Base-by-base conservation (phyloP, 2,329 filamentous ascomycete genomes). In the Aspergillus jensenii region DNA sequence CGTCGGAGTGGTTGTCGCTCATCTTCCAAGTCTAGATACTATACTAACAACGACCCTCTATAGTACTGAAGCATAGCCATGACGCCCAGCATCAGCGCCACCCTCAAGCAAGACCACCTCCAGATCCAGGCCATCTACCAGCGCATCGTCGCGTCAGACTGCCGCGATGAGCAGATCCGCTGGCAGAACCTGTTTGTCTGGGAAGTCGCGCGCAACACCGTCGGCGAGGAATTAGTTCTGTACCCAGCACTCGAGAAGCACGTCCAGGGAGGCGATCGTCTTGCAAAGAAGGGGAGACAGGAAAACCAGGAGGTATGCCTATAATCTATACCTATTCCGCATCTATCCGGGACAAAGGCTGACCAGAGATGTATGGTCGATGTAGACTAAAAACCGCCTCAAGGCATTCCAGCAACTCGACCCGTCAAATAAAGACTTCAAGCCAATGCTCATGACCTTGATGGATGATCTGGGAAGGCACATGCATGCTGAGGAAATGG, bases 241-340 rank as follows among this genome's bases (percentile, higher is more conserved):
- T 84, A 84, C 59, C 82, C 82, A 0, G 79, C 78, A 0, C 71
- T 84, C n/a, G 81, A 83, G 65, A 78, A 80, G 58, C 67, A 81
- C 47, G 56, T 84, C 6, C 65, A 68, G 0, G 27, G 35, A 0
- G 81, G 81, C 33, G 70, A 73, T 21, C 55, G 65, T 0, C 67
- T 82, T 59, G 80, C 81, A 0, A 74, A 80, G 6, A 74, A 76
- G 40, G 78, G 82, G 62, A 74, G 81, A 4, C 60, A 69, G 2
- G 75, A 81, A 59, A 79, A 82, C 55, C 77, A 79, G 37, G 56
- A 17, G 1, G 64, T 66, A 27, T 9, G 6, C 14, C 33, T 6
- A 8, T 35, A 12, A 33, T 12, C 14, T 6, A 35, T 21, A 12
- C n/a, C 19, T 6, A 2, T 4, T 14, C 21, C 17, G 8, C 2